phyloP scores from a whole-genome alignment of 2,329 filamentous ascomycete species.

The Aspergillus novofumigatus region DNA sequence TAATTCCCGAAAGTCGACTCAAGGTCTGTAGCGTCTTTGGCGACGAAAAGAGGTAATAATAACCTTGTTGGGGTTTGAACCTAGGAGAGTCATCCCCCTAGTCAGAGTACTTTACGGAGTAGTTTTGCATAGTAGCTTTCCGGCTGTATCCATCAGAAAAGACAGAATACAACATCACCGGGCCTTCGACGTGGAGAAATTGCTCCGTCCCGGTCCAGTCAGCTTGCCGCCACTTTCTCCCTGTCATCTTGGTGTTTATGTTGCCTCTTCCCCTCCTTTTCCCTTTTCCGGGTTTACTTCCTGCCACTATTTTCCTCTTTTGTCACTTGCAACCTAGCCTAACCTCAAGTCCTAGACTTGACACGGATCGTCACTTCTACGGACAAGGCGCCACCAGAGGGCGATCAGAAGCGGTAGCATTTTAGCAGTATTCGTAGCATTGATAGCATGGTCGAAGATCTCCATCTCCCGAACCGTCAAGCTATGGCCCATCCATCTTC shows the following conservation, averaged over 20 bases:
- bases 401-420: background rate
- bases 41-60: background rate
- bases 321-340: background rate
- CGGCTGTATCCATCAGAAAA: background rate
- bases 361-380: background rate
- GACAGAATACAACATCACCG: background rate
- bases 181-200: background rate
- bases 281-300: background rate
- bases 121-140: background rate
- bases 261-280: background rate
- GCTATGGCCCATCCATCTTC: constrained; percentile 13
- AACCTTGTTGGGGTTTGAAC: background rate
- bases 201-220: background rate
- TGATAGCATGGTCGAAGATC: constrained; percentile 14
- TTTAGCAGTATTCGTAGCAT: background rate
- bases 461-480: constrained; percentile 13
- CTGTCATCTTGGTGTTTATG: background rate
- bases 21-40: background rate
- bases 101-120: background rate
- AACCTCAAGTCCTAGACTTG: background rate
- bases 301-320: background rate
- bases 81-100: background rate
- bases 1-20: background rate
- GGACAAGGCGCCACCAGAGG: background rate
- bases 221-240: background rate